Conservation (phyloP, 1,284 basidiomycete species). For the Inonotus hispidus region DNA sequence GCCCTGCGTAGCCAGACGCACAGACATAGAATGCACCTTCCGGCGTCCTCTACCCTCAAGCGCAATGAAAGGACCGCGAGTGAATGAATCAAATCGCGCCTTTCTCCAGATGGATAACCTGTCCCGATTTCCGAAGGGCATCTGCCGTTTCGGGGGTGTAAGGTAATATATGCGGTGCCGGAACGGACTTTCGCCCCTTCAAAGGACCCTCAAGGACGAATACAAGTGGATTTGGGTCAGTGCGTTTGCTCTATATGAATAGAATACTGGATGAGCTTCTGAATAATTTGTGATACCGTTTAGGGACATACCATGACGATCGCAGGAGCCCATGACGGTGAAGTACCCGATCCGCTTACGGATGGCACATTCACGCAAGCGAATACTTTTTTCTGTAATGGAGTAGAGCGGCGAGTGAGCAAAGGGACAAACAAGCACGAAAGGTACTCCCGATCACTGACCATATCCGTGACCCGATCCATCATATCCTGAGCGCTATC, state of each 20-base stretch:
- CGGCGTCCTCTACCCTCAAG: neutral
- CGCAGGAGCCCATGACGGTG: constrained; percentile 13
- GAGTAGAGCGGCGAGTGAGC: neutral
- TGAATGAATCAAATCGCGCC: constrained; percentile 4
- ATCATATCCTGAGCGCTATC: constrained; percentile 16
- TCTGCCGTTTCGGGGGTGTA: constrained; percentile 19
- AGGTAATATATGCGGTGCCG: constrained; percentile 18
- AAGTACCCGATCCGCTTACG: constrained; percentile 1
- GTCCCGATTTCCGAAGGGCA: constrained; percentile 16
- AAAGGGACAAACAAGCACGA: neutral
- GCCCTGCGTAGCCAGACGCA: neutral
- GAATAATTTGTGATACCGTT: neutral
- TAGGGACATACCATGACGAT: constrained; percentile 17
- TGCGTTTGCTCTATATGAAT: constrained; percentile 16
- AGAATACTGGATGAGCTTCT: neutral
- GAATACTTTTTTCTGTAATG: constrained; percentile 17
- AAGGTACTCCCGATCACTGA: neutral
- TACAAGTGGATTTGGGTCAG: constrained; percentile 9
- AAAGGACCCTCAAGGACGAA: constrained; percentile 16
- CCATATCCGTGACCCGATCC: constrained; percentile 17
- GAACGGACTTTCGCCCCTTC: constrained; percentile 4
- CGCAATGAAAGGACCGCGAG: neutral
- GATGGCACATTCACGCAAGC: constrained; percentile 12
- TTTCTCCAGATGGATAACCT: constrained; percentile 14
- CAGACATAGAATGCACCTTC: neutral